phyloP scores from a whole-genome alignment of 371 early-diverging fungal genomes.

The Lichtheimia ramosa region DNA sequence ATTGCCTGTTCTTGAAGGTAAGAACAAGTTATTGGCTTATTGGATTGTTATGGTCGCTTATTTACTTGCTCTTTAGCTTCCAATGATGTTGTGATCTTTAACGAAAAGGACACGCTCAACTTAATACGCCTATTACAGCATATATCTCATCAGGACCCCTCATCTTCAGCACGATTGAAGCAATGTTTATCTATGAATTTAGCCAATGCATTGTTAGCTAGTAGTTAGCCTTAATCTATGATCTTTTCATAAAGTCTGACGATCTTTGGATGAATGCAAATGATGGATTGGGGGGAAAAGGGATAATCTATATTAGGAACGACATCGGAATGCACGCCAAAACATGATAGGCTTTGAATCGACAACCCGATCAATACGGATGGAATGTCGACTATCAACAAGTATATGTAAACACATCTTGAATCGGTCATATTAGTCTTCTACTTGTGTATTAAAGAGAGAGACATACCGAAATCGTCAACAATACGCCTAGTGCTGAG shows the following conservation, averaged over 20 bases:
- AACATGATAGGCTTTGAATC: not conserved
- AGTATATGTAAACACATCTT: constrained; percentile 17
- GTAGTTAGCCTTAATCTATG: not conserved
- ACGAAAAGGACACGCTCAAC: constrained; percentile 12
- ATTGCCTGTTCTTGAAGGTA: constrained; percentile 14
- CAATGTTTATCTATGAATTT: constrained; percentile 13
- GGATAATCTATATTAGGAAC: too few relatives aligned
- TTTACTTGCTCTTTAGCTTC: not conserved
- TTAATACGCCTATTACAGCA: constrained; percentile 13
- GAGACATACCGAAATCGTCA: constrained; percentile 52
- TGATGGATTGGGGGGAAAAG: too few relatives aligned
- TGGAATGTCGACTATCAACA: constrained; percentile 52
- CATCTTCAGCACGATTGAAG: constrained; percentile 1
- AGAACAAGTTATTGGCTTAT: not conserved
- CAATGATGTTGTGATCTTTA: constrained; percentile 6
- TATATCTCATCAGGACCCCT: not conserved
- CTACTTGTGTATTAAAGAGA: not conserved
- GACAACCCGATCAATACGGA: constrained; percentile 9
- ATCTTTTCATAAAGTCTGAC: too few relatives aligned
- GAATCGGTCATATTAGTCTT: too few relatives aligned
- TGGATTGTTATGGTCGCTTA: not conserved
- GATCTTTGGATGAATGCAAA: too few relatives aligned
- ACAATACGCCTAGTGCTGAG: constrained; percentile 63
- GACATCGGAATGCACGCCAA: too few relatives aligned
- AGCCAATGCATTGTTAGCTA: constrained; percentile 10